Conservation (phyloP, 2,329 filamentous ascomycete genomes). For the Diaporthe caulivora region DNA sequence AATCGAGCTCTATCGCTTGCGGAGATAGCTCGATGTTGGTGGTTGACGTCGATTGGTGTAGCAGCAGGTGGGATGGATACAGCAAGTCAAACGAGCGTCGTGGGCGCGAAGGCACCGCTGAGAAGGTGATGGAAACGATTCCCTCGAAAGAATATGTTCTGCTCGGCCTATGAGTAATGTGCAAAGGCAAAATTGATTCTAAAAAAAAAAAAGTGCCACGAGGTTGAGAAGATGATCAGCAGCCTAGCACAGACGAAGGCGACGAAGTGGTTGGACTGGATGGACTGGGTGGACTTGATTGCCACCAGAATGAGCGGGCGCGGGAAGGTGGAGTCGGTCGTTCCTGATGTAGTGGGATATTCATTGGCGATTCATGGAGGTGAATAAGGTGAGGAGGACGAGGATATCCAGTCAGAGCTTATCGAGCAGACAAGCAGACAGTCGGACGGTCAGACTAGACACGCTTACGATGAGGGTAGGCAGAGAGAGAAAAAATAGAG, state of each 20-base stretch:
- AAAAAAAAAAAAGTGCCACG: background rate
- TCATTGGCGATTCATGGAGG: conserved; percentile 29
- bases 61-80: background rate
- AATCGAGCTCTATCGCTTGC: background rate
- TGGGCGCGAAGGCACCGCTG: conserved; percentile 6
- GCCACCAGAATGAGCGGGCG: conserved; percentile 13
- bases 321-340: conserved; percentile 20
- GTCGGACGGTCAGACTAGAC: background rate
- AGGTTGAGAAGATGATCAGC: background rate
- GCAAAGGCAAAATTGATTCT: background rate
- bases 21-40: background rate
- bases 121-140: background rate
- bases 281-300: background rate
- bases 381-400: no score
- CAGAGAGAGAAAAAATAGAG: background rate
- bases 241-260: background rate
- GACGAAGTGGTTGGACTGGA: background rate
- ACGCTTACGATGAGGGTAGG: no score
- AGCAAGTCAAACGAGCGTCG: conserved; percentile 24
- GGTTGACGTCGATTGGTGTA: no score
- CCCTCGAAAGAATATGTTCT: background rate
- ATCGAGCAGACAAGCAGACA: background rate
- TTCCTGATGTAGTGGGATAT: conserved; percentile 28
- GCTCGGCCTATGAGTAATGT: background rate
- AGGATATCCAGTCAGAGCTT: background rate